Conservation (phyloP, 768 basidiomycete genomes). For the Phylloporus sp. region DNA sequence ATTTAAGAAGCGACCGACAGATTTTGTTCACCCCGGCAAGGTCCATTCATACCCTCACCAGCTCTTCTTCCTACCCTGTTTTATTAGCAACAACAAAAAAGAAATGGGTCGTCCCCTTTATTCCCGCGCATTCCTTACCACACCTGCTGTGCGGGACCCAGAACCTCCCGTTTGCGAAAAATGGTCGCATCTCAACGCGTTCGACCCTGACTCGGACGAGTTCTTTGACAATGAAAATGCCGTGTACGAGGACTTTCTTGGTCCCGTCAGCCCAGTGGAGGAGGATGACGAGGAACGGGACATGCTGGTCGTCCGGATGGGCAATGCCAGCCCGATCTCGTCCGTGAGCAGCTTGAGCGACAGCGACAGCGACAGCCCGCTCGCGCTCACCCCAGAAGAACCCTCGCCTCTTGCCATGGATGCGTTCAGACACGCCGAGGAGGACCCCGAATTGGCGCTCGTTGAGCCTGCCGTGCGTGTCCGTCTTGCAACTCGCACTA, state of each 20-base stretch:
- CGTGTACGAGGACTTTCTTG: constrained; percentile 63
- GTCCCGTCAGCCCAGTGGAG: constrained; percentile 30
- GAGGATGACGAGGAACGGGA: constrained; percentile 30
- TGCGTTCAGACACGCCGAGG: constrained; percentile 31
- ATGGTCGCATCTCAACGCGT: constrained; percentile 64
- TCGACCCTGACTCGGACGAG: constrained; percentile 80
- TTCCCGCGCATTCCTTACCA: constrained; percentile 39
- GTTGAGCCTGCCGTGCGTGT: constrained; percentile 18
- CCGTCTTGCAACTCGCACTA: constrained; percentile 20
- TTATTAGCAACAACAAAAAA: constrained; percentile 25
- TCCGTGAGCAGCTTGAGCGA: constrained; percentile 46
- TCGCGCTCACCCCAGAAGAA: constrained; percentile 44
- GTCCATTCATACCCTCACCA: background rate
- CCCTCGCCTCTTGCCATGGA: constrained; percentile 37
- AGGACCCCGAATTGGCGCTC: background rate
- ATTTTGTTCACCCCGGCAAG: background rate
- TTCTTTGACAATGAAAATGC: constrained; percentile 59
- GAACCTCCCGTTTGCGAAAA: constrained; percentile 44
- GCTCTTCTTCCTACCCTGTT: constrained; percentile 15
- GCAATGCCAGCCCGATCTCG: constrained; percentile 33
- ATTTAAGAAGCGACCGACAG: constrained; percentile 12
- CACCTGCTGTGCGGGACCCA: constrained; percentile 44
- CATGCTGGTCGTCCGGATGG: constrained; percentile 28
- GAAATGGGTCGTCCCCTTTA: constrained; percentile 61
- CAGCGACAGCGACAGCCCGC: constrained; percentile 45